These are phyloP conservation scores for Xylaria sp. DNA, from an alignment of 2,329 filamentous ascomycete species.

Conservation along the genomic window DNA sequence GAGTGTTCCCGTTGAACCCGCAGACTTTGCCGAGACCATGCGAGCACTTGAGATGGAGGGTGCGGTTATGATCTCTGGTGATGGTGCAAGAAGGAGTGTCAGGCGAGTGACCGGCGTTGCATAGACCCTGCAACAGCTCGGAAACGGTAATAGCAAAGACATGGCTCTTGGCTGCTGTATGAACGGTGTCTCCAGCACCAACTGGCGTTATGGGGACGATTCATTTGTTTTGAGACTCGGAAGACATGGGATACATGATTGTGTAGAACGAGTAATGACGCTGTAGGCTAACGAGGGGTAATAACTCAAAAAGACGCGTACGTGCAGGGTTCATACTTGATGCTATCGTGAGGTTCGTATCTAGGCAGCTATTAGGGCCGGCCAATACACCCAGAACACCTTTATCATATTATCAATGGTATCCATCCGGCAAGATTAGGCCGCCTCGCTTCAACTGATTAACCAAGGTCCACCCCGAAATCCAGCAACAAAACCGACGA, in stretches of 20 bases:
- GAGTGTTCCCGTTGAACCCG: constrained; percentile 70
- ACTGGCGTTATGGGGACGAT: constrained; percentile 11
- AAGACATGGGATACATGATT: constrained; percentile 17
- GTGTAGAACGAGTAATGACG: constrained; percentile 26
- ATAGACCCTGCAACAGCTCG: constrained; percentile 25
- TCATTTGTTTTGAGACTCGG: constrained; percentile 8
- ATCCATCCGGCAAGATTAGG: background rate
- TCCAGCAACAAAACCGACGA: no score
- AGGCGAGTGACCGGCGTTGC: constrained; percentile 68
- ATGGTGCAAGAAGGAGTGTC: constrained; percentile 81
- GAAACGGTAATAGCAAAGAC: background rate
- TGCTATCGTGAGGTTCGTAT: background rate
- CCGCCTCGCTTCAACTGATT: background rate
- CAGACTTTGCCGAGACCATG: constrained; percentile 83
- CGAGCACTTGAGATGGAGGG: constrained; percentile 83
- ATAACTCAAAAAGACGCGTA: constrained; percentile 2
- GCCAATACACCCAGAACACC: background rate
- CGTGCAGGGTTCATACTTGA: background rate
- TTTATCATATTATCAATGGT: background rate
- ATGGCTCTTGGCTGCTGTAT: constrained; percentile 3
- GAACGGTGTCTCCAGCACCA: constrained; percentile 2
- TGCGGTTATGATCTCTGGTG: constrained; percentile 75
- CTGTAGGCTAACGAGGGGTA: constrained; percentile 13
- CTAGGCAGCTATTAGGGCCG: background rate
- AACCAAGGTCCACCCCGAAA: no score